Evolutionary conservation across 345 rosid species (phyloP).

Genomic region (Chamaenerion angustifolium): DNA sequence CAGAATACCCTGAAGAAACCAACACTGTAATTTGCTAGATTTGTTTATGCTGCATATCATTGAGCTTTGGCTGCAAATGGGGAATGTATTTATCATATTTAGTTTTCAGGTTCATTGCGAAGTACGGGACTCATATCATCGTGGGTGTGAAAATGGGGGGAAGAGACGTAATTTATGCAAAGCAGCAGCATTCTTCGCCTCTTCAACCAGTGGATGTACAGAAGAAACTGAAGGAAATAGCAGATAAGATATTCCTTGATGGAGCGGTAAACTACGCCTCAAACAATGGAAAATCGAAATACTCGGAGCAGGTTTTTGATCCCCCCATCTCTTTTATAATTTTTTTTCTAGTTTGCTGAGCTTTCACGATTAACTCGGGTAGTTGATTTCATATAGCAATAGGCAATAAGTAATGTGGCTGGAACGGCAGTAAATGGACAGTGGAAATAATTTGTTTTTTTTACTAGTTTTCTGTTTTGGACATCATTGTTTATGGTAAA

Average conservation of each 20-base stretch:
- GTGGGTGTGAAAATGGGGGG: conserved; percentile 44
- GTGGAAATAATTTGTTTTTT: too few relatives aligned
- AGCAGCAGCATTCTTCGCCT: conserved; percentile 34
- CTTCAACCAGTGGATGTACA: conserved; percentile 30
- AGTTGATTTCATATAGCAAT: too few relatives aligned
- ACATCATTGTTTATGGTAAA: conserved; percentile 1
- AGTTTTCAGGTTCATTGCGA: conserved; percentile 26
- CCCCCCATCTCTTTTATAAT: background rate
- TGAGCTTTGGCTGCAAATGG: background rate
- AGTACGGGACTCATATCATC: conserved; percentile 35
- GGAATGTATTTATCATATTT: background rate
- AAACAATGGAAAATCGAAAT: conserved; percentile 5
- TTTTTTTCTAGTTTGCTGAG: too few relatives aligned
- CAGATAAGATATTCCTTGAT: conserved; percentile 25
- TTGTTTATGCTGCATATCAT: background rate
- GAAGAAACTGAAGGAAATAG: conserved; percentile 28
- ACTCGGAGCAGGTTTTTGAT: conserved; percentile 18
- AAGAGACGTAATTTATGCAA: conserved; percentile 32
- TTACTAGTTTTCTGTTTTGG: too few relatives aligned
- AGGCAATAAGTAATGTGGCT: too few relatives aligned
- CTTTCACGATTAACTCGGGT: too few relatives aligned
- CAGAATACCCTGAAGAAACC: too few relatives aligned
- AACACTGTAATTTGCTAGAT: background rate
- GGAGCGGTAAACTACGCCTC: conserved; percentile 5
- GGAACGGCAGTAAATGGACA: too few relatives aligned